phyloP scores from a whole-genome alignment of 176 grass and related monocot genomes.

The Carex parvula region DNA sequence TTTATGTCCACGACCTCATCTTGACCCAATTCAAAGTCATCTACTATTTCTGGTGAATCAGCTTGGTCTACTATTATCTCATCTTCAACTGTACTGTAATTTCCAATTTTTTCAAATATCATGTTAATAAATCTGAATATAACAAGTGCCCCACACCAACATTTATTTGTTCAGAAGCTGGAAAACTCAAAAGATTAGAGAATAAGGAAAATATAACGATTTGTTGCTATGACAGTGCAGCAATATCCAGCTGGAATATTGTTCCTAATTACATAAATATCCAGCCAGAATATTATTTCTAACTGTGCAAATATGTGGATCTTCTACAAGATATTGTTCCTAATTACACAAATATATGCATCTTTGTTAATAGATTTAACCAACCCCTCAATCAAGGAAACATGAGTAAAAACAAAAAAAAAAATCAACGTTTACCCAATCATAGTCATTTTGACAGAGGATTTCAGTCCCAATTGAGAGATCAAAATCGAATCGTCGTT shows the following conservation, averaged over 20 bases:
- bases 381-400: not conserved
- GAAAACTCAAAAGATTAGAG: not conserved
- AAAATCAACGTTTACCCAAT: constrained; percentile 52
- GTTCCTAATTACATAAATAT: no score
- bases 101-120: constrained; percentile 12
- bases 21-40: constrained; percentile 88
- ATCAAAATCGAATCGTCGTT: constrained; percentile 60
- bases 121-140: constrained; percentile 21
- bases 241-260: no score
- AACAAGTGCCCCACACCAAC: not conserved
- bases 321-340: no score
- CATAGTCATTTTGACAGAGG: constrained; percentile 77
- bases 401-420: not conserved
- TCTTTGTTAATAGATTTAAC: not conserved
- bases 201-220: no score
- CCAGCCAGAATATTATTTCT: no score
- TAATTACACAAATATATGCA: no score
- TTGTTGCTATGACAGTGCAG: no score
- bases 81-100: constrained; percentile 85
- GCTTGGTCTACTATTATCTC: constrained; percentile 79
- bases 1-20: constrained; percentile 76
- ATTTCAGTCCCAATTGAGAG: constrained; percentile 72
- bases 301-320: no score
- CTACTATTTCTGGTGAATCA: constrained; percentile 70
- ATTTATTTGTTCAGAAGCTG: not conserved